Conservation (phyloP, 306 rosid species). For the Hippophae rhamnoides region DNA sequence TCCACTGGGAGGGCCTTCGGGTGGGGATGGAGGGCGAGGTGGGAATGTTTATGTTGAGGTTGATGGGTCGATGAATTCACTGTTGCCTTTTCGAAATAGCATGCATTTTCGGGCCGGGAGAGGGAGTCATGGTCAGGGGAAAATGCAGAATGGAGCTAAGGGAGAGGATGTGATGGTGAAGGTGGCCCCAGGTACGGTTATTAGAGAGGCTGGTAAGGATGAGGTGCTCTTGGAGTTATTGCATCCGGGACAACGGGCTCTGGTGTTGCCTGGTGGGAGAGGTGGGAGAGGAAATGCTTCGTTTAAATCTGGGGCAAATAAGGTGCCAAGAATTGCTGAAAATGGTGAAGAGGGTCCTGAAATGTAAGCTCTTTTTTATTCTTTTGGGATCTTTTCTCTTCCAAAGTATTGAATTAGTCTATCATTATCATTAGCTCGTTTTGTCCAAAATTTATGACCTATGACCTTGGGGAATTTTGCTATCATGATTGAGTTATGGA, state of each 20-base stretch:
- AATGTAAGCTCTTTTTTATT: constrained; percentile 37
- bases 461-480: no score
- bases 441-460: no score
- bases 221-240: constrained; percentile 69
- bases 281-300: constrained; percentile 96
- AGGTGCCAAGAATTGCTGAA: constrained; percentile 87
- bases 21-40: constrained; percentile 92
- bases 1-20: constrained; percentile 84
- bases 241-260: constrained; percentile 63
- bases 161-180: constrained; percentile 84
- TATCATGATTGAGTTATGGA: no score
- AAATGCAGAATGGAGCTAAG: constrained; percentile 61
- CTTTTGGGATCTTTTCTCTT: background rate
- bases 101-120: constrained; percentile 83
- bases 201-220: constrained; percentile 53
- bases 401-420: background rate
- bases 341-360: constrained; percentile 83
- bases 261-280: constrained; percentile 83
- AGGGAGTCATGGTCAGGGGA: constrained; percentile 76
- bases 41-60: constrained; percentile 81
- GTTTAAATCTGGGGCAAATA: constrained; percentile 69
- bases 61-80: constrained; percentile 70
- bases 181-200: constrained; percentile 79
- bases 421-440: background rate
- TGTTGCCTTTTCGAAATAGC: constrained; percentile 73